A percentile compares a stretch with the other conserved stretches of the same genome.
phyloP scores from a whole-genome alignment of 1,284 basidiomycete genomes.

The Irpex rosettiformis region DNA sequence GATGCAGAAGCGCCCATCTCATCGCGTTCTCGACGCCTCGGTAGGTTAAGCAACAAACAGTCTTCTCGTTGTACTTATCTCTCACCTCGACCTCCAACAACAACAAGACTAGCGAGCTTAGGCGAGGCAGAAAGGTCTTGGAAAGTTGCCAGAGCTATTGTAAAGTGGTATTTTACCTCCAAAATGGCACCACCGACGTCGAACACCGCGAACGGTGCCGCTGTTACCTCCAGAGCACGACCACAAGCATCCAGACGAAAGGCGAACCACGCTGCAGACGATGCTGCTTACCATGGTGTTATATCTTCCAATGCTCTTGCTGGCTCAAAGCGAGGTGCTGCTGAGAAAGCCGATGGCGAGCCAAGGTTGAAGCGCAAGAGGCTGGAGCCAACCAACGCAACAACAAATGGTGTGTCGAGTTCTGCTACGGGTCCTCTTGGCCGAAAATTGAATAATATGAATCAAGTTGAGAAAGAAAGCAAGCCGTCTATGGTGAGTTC shows the following conservation, averaged over 20 bases:
- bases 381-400: slow-evolving; percentile 36
- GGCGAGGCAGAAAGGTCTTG: neutral
- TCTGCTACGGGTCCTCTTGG: slow-evolving; percentile 13
- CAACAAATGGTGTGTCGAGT: slow-evolving; percentile 18
- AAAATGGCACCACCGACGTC: neutral
- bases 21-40: neutral
- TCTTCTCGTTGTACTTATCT: too few relatives aligned
- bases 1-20: neutral
- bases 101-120: neutral
- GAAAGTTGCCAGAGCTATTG: neutral
- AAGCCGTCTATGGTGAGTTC: slow-evolving; percentile 4
- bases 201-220: neutral
- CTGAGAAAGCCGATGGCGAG: slow-evolving; percentile 48
- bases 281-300: slow-evolving; percentile 29
- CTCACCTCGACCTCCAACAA: neutral
- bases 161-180: neutral
- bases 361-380: slow-evolving; percentile 68
- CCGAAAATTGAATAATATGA: neutral
- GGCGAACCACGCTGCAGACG: slow-evolving; percentile 23
- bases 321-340: slow-evolving; percentile 25
- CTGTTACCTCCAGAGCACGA: slow-evolving; percentile 13
- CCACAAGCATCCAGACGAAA: slow-evolving; percentile 24
- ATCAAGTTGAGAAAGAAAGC: neutral
- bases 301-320: slow-evolving; percentile 3
- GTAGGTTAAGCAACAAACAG: neutral